Base-by-base conservation (phyloP, 768 basidiomycete species). In the Ramaria sp. region DNA sequence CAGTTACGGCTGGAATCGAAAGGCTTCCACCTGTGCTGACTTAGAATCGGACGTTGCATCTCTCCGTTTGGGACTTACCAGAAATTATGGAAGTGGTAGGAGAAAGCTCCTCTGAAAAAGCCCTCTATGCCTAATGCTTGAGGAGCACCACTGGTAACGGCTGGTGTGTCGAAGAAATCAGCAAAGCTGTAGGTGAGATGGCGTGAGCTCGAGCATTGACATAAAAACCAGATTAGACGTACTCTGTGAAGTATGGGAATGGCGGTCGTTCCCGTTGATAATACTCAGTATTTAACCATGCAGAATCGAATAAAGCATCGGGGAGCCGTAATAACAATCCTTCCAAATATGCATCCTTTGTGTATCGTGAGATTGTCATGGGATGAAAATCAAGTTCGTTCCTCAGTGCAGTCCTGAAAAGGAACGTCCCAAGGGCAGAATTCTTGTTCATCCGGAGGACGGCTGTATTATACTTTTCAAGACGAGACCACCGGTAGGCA, bases 351-450 rank as follows among this genome's bases (percentile, higher is more conserved):
- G 93, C 92, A 59, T 99, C 95, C 68, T 86, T 86, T 28, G 85
- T 81, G 66, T 99, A 99, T 56, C 80, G 76, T 39, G 88, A 85
- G 36, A 99, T 83, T 0, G 88, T 91, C 89, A 94, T 94, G 0
- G 95, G 95, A 63, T 99, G 96, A 69, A 99, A 97, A 69, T 97
- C 95, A 65, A 97, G 67, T 20, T 82, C 81, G 62, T 99, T 98
- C 71, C 88, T 90, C 59, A 99, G 69, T 13, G 94, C 93, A 1
- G 94, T 95, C 43, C 88, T 81, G 77, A 99, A 94, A 50, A 99
- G 71, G 71, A 97, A 94, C 54, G 83, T 86, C 28, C 92, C 94
- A 16, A 99, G 70, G 7, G 95, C 94, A 3, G 89, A 93, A 18
- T 81, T 80, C 66, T 89, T 93, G 78, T 95, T 92, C 73, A 99